Evolutionary conservation across 495 filamentous ascomycete genomes (phyloP).

Genomic region (Tetracladium setigerum): DNA sequence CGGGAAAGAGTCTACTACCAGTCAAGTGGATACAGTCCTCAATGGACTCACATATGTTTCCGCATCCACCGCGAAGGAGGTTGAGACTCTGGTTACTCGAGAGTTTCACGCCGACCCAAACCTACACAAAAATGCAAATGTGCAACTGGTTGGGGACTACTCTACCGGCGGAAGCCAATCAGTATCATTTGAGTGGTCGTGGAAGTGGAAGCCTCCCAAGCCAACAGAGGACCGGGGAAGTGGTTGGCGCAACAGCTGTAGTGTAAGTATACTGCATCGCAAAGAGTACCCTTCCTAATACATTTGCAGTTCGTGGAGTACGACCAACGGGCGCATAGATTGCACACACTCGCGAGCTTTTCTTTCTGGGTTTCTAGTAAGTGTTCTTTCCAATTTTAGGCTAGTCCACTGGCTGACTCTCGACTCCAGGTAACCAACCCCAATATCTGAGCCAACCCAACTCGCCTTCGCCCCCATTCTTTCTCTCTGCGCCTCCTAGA

Average conservation of each 20-base stretch:
- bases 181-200: conserved; percentile 89
- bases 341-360: conserved; percentile 84
- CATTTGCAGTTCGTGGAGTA: conserved; percentile 77
- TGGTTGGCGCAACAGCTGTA: conserved; percentile 93
- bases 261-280: conserved; percentile 39
- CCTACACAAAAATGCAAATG: conserved; percentile 93
- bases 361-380: conserved; percentile 89
- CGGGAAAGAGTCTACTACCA: conserved; percentile 38
- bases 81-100: conserved; percentile 87
- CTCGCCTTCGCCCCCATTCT: conserved; percentile 56
- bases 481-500: conserved; percentile 64
- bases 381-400: conserved; percentile 10
- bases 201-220: conserved; percentile 95
- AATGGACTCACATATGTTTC: conserved; percentile 90
- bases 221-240: conserved; percentile 72
- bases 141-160: conserved; percentile 84
- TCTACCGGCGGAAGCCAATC: conserved; percentile 71
- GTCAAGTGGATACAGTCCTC: conserved; percentile 61
- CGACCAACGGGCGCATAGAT: conserved; percentile 80
- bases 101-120: conserved; percentile 98
- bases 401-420: too few species aligned
- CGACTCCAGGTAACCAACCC: conserved; percentile 1
- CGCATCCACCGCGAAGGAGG: conserved; percentile 73
- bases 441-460: conserved; percentile 28
- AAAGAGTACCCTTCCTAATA: conserved; percentile 6